These are phyloP conservation scores for Eimeria acervulina DNA, from an alignment of 169 alveolate species.

Conservation along the genomic window DNA sequence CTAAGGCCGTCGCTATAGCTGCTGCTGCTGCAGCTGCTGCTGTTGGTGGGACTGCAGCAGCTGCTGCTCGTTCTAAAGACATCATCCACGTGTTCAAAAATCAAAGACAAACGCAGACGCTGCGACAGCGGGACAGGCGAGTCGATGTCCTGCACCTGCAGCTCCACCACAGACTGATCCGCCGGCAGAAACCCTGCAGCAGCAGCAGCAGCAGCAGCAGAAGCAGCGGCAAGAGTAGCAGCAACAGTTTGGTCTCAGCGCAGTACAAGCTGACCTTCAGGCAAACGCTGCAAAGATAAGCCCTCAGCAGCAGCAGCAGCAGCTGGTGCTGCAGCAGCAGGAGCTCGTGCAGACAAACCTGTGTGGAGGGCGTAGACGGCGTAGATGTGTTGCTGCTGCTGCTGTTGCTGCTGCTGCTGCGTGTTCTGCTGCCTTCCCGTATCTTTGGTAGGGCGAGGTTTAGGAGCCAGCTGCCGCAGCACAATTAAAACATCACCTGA, in stretches of 20 bases:
- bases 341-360: slow-evolving; percentile 14
- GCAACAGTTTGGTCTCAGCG: neutral
- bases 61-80: slow-evolving; percentile 41
- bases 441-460: neutral
- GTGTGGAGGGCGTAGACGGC: slow-evolving; percentile 44
- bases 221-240: neutral
- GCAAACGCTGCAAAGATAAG: neutral
- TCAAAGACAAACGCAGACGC: slow-evolving; percentile 40
- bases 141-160: neutral
- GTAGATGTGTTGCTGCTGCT: slow-evolving; percentile 69
- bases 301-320: neutral
- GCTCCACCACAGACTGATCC: slow-evolving; percentile 37
- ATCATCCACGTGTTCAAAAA: slow-evolving; percentile 20
- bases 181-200: slow-evolving; percentile 53
- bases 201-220: slow-evolving; percentile 38
- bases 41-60: neutral
- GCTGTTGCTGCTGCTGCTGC: slow-evolving; percentile 43
- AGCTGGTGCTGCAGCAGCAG: neutral
- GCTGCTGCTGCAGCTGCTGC: slow-evolving; percentile 60
- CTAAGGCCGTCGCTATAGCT: neutral
- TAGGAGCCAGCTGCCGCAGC: slow-evolving; percentile 71
- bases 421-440: neutral
- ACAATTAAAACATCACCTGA: slow-evolving; percentile 73
- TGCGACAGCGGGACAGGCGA: slow-evolving; percentile 9
- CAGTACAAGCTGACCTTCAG: neutral